Conservation (phyloP, 2,329 filamentous ascomycete species). For the Ophiostoma sp. region DNA sequence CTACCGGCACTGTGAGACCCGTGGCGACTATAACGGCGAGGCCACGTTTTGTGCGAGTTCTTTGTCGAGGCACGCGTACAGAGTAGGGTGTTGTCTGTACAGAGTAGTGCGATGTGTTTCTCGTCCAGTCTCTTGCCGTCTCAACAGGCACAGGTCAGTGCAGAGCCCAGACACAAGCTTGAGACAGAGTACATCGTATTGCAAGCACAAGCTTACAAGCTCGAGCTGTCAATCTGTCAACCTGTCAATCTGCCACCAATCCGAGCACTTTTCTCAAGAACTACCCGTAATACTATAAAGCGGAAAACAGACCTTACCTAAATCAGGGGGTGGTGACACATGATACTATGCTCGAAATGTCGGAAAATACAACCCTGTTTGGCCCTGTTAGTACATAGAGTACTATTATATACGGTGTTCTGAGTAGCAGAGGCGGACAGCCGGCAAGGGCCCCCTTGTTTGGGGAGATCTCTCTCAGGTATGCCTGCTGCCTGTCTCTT, state of each 20-base stretch:
- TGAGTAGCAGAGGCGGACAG: neutral
- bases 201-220: neutral
- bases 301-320: too few relatives aligned
- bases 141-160: neutral
- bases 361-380: neutral
- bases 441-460: constrained; percentile 6
- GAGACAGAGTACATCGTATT: too few relatives aligned
- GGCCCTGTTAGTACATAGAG: too few relatives aligned
- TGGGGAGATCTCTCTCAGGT: neutral
- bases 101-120: neutral
- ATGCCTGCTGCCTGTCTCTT: neutral
- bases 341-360: neutral
- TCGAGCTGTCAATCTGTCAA: neutral
- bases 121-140: neutral
- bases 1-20: neutral
- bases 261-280: too few relatives aligned
- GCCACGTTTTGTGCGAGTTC: neutral
- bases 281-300: too few relatives aligned
- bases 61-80: neutral
- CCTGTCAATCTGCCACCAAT: too few relatives aligned
- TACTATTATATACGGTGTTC: too few relatives aligned
- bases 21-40: neutral
- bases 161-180: neutral
- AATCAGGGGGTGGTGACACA: neutral
- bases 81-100: too few relatives aligned